Conservation (phyloP, 257 asterid species). For the Jasminum sambac region DNA sequence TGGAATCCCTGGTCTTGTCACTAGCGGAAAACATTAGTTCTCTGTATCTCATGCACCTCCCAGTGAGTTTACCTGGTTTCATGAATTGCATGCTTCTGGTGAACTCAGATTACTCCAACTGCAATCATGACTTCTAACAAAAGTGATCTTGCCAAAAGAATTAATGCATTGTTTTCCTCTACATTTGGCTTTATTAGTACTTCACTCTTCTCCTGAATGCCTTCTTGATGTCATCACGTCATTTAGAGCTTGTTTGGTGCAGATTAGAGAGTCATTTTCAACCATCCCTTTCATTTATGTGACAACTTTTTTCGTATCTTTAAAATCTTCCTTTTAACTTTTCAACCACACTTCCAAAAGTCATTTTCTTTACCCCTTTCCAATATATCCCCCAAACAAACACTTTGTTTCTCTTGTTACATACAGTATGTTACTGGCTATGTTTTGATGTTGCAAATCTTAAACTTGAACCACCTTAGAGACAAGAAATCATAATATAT, state of each 20-base stretch:
- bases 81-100: background rate
- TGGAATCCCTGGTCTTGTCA: constrained; percentile 2
- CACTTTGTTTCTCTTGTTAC: background rate
- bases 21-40: background rate
- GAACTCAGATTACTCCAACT: background rate
- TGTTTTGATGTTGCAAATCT: background rate
- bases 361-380: too few relatives aligned
- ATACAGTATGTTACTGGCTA: background rate
- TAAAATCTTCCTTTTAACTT: too few relatives aligned
- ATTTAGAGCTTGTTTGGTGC: background rate
- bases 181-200: background rate
- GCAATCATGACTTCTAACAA: background rate
- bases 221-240: background rate
- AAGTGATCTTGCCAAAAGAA: background rate
- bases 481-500: background rate
- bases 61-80: background rate
- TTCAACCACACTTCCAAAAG: too few relatives aligned
- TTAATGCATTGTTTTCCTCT: background rate
- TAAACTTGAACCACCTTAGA: background rate
- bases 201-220: background rate
- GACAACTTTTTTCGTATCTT: too few relatives aligned
- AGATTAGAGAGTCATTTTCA: too few relatives aligned
- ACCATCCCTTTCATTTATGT: too few relatives aligned
- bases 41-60: constrained; percentile 1
- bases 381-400: too few relatives aligned